A percentile compares a stretch with the other conserved stretches of the same genome.
These are phyloP conservation scores for Podaxis mareebaensis DNA, from an alignment of 768 basidiomycete genomes.

Conservation along the genomic window DNA sequence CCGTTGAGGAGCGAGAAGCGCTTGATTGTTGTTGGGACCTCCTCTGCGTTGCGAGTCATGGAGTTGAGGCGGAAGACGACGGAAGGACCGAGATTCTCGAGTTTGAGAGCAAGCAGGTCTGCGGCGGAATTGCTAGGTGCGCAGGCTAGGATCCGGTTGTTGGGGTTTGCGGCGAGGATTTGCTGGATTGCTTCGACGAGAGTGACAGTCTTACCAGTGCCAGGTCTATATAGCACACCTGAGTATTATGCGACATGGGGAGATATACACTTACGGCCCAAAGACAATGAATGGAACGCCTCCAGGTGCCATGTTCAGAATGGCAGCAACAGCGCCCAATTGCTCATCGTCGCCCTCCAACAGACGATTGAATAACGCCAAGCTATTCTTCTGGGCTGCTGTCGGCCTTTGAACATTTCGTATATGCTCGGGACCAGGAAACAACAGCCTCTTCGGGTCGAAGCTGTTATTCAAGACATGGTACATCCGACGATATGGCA, in stretches of 20 bases:
- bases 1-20: constrained; percentile 40
- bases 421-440: constrained; percentile 39
- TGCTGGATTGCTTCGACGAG: constrained; percentile 65
- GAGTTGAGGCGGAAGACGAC: constrained; percentile 58
- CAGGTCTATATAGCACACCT: constrained; percentile 38
- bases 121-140: constrained; percentile 72
- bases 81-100: constrained; percentile 33
- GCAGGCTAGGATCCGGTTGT: constrained; percentile 56
- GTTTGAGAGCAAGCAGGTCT: constrained; percentile 52
- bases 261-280: constrained; percentile 52
- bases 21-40: constrained; percentile 38
- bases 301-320: constrained; percentile 44
- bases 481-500: constrained; percentile 55
- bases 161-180: constrained; percentile 40
- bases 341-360: constrained; percentile 48
- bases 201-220: constrained; percentile 70
- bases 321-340: constrained; percentile 49
- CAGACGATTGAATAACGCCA: constrained; percentile 29
- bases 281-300: constrained; percentile 59
- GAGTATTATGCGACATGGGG: background rate
- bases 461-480: constrained; percentile 45
- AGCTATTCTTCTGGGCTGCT: constrained; percentile 20
- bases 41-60: constrained; percentile 37
- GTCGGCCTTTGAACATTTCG: constrained; percentile 21
- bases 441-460: constrained; percentile 43